These are phyloP conservation scores for Gastrolobium villosum DNA, from an alignment of 306 rosid genomes.

Conservation along the genomic window DNA sequence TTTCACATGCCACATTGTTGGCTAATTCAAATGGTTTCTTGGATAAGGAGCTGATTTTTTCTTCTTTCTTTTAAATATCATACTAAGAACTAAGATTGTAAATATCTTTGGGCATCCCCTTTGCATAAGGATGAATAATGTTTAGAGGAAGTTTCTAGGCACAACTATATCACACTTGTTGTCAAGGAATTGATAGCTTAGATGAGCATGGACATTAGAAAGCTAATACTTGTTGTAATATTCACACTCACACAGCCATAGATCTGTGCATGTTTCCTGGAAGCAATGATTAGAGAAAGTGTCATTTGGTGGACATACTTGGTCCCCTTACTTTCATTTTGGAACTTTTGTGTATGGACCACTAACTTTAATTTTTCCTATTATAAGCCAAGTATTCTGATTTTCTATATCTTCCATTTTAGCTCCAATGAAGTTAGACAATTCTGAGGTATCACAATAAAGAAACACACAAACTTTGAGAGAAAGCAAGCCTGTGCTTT, in stretches of 20 bases:
- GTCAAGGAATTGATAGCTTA: slow-evolving; percentile 16
- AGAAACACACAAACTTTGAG: slow-evolving; percentile 40
- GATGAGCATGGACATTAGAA: slow-evolving; percentile 7
- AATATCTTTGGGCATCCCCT: slow-evolving; percentile 20
- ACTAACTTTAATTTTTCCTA: slow-evolving; percentile 32
- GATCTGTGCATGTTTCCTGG: slow-evolving; percentile 48
- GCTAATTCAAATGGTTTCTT: not conserved
- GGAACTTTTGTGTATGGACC: slow-evolving; percentile 49
- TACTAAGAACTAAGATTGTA: slow-evolving; percentile 9
- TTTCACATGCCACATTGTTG: not conserved
- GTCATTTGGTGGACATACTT: slow-evolving; percentile 50
- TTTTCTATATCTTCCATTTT: slow-evolving; percentile 48
- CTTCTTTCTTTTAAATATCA: not conserved
- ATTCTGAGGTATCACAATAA: slow-evolving; percentile 42
- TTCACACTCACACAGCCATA: slow-evolving; percentile 19
- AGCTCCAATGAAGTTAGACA: slow-evolving; percentile 32
- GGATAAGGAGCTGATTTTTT: not conserved
- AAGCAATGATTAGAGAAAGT: slow-evolving; percentile 52
- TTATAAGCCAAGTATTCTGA: slow-evolving; percentile 42
- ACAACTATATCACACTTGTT: slow-evolving; percentile 12
- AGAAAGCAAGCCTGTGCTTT: slow-evolving; percentile 36
- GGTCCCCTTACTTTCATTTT: slow-evolving; percentile 58
- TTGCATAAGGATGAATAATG: slow-evolving; percentile 33
- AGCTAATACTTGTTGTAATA: not conserved
- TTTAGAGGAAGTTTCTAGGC: slow-evolving; percentile 4